phyloP scores from a whole-genome alignment of 352 stramenopile species.

The Peronosclerospora sorghi region DNA sequence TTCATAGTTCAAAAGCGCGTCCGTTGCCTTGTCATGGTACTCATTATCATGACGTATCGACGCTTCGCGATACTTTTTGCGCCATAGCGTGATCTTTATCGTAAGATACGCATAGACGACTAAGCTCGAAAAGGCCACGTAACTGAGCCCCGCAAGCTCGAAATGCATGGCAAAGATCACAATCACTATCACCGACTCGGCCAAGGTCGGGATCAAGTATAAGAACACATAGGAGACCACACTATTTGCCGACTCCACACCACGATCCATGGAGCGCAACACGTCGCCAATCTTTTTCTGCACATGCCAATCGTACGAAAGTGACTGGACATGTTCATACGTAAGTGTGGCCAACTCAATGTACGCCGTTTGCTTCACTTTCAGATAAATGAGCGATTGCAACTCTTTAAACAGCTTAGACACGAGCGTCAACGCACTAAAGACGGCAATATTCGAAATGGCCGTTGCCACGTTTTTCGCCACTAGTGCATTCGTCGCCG shows the following conservation, averaged over 20 bases:
- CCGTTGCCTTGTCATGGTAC: slow-evolving; percentile 95
- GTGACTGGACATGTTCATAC: slow-evolving; percentile 93
- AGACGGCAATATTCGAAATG: slow-evolving; percentile 60
- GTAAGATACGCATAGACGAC: slow-evolving; percentile 93
- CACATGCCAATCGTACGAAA: slow-evolving; percentile 97
- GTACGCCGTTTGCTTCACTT: slow-evolving; percentile 96
- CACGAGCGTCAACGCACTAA: slow-evolving; percentile 74
- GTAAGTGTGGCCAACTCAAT: slow-evolving; percentile 93
- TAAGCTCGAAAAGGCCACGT: slow-evolving; percentile 91
- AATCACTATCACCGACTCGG: slow-evolving; percentile 92
- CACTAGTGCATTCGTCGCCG: slow-evolving; percentile 87
- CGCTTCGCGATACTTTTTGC: slow-evolving; percentile 94
- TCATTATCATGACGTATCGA: slow-evolving; percentile 94
- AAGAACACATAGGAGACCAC: slow-evolving; percentile 97
- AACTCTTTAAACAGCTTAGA: slow-evolving; percentile 90
- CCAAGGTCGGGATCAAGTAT: slow-evolving; percentile 90
- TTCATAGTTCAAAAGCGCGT: slow-evolving; percentile 97
- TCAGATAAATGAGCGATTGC: slow-evolving; percentile 90
- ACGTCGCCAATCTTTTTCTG: slow-evolving; percentile 97
- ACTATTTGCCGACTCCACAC: slow-evolving; percentile 87
- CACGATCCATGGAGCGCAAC: slow-evolving; percentile 88
- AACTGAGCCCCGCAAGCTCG: slow-evolving; percentile 83
- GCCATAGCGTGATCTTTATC: slow-evolving; percentile 94
- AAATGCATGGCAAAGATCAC: slow-evolving; percentile 90
- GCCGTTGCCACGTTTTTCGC: slow-evolving; percentile 34